These are phyloP conservation scores for Beverwykella pulmonaria DNA, from an alignment of 495 filamentous ascomycete genomes.

Conservation along the genomic window DNA sequence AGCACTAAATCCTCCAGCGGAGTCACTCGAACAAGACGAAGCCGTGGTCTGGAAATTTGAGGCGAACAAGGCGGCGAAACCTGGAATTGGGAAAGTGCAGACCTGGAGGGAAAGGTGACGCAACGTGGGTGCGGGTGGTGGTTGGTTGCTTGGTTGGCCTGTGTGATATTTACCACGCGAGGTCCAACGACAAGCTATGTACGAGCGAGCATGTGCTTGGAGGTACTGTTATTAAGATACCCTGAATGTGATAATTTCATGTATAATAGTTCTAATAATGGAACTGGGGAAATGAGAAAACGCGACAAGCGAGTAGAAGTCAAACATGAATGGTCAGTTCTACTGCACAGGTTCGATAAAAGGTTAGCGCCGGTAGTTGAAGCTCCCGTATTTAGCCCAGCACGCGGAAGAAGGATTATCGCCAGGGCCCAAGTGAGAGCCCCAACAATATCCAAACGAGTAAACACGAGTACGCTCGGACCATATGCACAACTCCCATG, in stretches of 20 bases:
- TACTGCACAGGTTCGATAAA: too few relatives aligned
- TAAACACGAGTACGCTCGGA: neutral
- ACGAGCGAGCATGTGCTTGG: neutral
- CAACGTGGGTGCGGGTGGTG: neutral
- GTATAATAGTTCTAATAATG: neutral
- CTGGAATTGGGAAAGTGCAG: neutral
- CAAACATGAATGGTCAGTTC: too few relatives aligned
- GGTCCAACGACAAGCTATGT: neutral
- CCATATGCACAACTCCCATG: neutral
- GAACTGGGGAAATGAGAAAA: neutral
- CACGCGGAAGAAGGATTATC: neutral
- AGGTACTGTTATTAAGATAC: neutral
- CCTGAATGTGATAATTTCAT: neutral
- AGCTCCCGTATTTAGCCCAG: neutral
- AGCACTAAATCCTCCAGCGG: neutral
- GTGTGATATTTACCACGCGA: neutral
- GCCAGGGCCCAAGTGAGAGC: neutral
- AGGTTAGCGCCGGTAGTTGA: too few relatives aligned
- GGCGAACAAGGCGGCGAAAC: neutral
- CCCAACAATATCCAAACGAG: neutral
- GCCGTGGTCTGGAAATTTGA: slow-evolving; percentile 1
- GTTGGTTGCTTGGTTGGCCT: neutral
- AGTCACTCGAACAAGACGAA: neutral
- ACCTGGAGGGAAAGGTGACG: neutral
- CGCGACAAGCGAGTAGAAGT: too few relatives aligned